Evolutionary conservation across 331 rosid species (phyloP), one percentile per base, ranked within the genome.

Genomic region (Prunus yedoensis): DNA sequence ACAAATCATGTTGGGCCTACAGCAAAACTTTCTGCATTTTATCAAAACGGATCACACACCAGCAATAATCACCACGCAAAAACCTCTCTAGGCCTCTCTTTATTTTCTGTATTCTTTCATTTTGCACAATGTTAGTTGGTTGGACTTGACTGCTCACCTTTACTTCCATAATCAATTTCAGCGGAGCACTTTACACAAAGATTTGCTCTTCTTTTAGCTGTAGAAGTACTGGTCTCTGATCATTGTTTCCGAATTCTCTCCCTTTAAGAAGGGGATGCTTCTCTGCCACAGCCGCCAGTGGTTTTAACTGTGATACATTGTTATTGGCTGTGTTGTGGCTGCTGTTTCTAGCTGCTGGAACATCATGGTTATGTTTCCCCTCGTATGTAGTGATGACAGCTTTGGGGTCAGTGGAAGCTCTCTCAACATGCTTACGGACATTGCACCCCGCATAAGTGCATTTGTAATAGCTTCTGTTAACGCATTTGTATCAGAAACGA

Each of bases 351-450:
- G 97, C 96, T 76, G 95, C 94, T 16, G 99, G 99, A 17, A 92
- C 92, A 74, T 90, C 93, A 13, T 95, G 99, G 75, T 85, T 89
- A 59, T 95, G 99, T 77, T 95, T 95, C 8, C 99, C 98, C 75
- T 95, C 99, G 5, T 95, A 92, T 3, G 97, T 85, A 6, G 97
- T 95, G 68, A 95, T 83, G 65, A 95, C 99, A 52, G 99, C 98
- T 80, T 95, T 92, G 9, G 97, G 82, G 67, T 95, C 99, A 0
- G 93, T 88, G 41, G 97, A 87, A 74, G 99, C 96, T 82, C 99
- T 90, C 87, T 95, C 99, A 6, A 95, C 97, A 67, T 95, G 99
- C 78, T 95, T 95, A 3, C 99, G 98, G 73, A 95, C 99, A 23
- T 89, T 92, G 88, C 99, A 95, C 27, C 99, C 97, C 6, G 87